Percentiles rank a stretch among this genome's conserved stretches.
Evolutionary conservation across 345 rosid species (phyloP).

Genomic region (Lenwebbia sp.): DNA sequence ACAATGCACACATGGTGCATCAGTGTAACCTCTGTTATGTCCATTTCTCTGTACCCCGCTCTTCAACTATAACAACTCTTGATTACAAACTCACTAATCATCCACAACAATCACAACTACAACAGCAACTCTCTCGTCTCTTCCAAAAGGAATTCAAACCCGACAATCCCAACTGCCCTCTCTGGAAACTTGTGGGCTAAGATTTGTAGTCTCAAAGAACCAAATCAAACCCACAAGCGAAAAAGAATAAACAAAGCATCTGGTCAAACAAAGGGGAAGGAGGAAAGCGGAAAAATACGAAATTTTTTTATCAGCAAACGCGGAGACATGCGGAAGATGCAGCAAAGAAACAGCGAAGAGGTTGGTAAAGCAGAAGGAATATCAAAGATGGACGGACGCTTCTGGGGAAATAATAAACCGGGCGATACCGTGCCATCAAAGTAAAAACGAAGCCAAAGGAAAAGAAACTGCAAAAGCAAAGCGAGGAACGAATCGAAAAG

Average conservation of each 20-base stretch:
- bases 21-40: slow-evolving; percentile 36
- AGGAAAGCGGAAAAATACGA: background rate
- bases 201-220: background rate
- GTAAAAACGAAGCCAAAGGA: background rate
- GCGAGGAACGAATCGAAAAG: background rate
- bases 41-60: slow-evolving; percentile 1
- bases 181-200: background rate
- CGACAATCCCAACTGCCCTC: background rate
- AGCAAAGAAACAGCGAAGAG: background rate
- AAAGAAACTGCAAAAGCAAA: background rate
- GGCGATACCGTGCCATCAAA: background rate
- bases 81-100: background rate
- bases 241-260: background rate
- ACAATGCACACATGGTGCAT: slow-evolving; percentile 73
- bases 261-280: background rate
- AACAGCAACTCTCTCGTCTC: background rate
- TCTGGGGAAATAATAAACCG: background rate
- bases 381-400: background rate
- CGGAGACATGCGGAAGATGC: background rate
- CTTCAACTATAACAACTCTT: background rate
- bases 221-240: background rate
- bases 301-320: background rate
- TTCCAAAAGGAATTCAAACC: background rate
- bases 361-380: background rate
- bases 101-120: background rate